Base-by-base conservation (phyloP, 2,329 filamentous ascomycete species). In the Ceratocystis variospora region DNA sequence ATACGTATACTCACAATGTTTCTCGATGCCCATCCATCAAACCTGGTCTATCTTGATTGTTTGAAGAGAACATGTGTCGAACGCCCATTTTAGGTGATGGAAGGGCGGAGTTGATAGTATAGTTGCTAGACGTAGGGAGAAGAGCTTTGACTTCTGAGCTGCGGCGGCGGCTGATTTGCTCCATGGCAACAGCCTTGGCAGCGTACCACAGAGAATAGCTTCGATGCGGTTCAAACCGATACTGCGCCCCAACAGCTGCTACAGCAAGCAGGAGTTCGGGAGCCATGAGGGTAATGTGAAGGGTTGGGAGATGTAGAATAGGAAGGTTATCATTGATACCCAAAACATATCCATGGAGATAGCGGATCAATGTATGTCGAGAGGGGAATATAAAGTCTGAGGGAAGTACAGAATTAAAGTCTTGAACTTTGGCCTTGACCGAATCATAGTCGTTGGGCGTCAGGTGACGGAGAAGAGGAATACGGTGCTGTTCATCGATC, bases 191-290 rank as follows among this genome's bases (percentile, higher is more conserved):
- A 3, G 81, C 77, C 71, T 81, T 84, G 6, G 82, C 80, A 0
- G 82, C 82, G 71, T 84, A 85, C 82, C 83, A 86, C 4, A 86
- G 73, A 1, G 80, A 81, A 71, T 85, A 81, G 1, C 81, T 81
- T 53, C 82, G 77, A 61, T 83, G 80, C 66, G 77, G 81, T 70
- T 86, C 83, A 64, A 85, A 85, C 1, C 83, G 80, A 70, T 87
- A 87, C 70, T 86, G 84, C 0, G 85, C 85, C 12, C 85, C 85
- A 1, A 89, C 82, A 0, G 87, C 85, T 25, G 87, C 77, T 17
- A 89, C 81, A 0, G 86, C 86, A 33, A 90, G 75, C 4, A 88
- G 76, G 3, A 90, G 76, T 72, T 89, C 87, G 0, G 86, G 81
- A 0, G 85, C 83, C n/a, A 84, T 79, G n/a, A 84, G 81, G 6